These are phyloP conservation scores for Serendipita sp. DNA, from an alignment of 768 basidiomycete genomes.

Conservation along the genomic window DNA sequence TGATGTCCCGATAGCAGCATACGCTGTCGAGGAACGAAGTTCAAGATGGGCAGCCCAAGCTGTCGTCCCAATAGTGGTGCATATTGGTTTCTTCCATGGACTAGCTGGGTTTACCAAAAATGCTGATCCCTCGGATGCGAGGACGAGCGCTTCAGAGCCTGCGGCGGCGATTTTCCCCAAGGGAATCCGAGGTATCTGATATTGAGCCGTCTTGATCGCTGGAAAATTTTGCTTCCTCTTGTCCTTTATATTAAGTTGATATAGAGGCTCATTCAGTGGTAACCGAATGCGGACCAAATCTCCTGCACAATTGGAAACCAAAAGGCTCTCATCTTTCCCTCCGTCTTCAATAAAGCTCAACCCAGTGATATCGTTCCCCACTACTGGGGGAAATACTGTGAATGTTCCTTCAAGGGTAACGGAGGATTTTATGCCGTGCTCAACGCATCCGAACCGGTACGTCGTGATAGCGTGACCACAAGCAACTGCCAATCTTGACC, in stretches of 20 bases:
- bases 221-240: constrained; percentile 15
- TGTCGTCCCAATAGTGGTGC: constrained; percentile 16
- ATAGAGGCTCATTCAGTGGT: constrained; percentile 12
- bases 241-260: constrained; percentile 14
- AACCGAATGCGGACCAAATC: constrained; percentile 32
- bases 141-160: background rate
- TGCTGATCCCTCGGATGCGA: background rate
- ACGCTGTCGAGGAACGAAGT: constrained; percentile 33
- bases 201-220: constrained; percentile 8
- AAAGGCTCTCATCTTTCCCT: constrained; percentile 29
- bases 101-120: background rate
- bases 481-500: constrained; percentile 41
- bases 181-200: background rate
- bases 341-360: constrained; percentile 33
- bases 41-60: constrained; percentile 52
- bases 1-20: constrained; percentile 48
- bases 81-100: background rate
- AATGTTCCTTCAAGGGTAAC: constrained; percentile 33
- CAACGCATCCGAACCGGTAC: constrained; percentile 30
- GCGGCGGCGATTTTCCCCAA: background rate
- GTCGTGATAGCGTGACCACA: constrained; percentile 42
- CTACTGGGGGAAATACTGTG: constrained; percentile 17
- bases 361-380: constrained; percentile 37
- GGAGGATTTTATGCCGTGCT: constrained; percentile 11
- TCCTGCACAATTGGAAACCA: constrained; percentile 47